These are phyloP conservation scores for Aspergillus olivimuriae DNA, from an alignment of 495 filamentous ascomycete species.

Conservation along the genomic window DNA sequence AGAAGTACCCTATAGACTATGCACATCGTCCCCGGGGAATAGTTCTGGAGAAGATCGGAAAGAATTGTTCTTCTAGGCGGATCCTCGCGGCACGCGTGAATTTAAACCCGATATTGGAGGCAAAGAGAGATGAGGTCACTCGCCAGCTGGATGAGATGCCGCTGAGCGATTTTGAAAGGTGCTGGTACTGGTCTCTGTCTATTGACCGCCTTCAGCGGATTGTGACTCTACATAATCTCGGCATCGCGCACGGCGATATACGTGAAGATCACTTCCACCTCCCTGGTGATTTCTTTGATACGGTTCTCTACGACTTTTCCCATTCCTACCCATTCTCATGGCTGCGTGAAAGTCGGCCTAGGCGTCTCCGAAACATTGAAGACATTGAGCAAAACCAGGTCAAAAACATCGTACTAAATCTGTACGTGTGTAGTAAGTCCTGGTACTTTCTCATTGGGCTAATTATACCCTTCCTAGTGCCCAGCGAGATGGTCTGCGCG, in stretches of 20 bases:
- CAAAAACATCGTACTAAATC: neutral
- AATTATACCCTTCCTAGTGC: neutral
- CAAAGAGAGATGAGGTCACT: no score
- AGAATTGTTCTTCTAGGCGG: neutral
- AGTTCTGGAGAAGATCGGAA: conserved; percentile 4
- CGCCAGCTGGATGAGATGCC: no score
- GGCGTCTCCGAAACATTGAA: neutral
- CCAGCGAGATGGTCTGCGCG: neutral
- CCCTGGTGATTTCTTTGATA: conserved; percentile 12
- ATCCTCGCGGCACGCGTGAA: neutral
- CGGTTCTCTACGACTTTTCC: conserved; percentile 18
- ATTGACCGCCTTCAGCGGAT: conserved; percentile 14
- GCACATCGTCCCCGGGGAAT: conserved; percentile 4
- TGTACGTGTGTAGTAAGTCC: neutral
- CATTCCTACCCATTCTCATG: conserved; percentile 9
- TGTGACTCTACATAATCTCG: conserved; percentile 11
- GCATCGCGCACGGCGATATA: conserved; percentile 13
- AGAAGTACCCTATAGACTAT: conserved; percentile 3
- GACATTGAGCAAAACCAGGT: neutral
- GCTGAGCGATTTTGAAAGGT: conserved; percentile 8
- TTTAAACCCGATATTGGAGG: no score
- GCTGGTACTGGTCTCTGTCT: conserved; percentile 13
- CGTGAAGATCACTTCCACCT: conserved; percentile 14
- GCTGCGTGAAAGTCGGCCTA: conserved; percentile 5
- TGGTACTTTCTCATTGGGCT: conserved; percentile 1